Conservation (phyloP, 202 grass and related monocot species). For the Brachypodium distachyon region DNA sequence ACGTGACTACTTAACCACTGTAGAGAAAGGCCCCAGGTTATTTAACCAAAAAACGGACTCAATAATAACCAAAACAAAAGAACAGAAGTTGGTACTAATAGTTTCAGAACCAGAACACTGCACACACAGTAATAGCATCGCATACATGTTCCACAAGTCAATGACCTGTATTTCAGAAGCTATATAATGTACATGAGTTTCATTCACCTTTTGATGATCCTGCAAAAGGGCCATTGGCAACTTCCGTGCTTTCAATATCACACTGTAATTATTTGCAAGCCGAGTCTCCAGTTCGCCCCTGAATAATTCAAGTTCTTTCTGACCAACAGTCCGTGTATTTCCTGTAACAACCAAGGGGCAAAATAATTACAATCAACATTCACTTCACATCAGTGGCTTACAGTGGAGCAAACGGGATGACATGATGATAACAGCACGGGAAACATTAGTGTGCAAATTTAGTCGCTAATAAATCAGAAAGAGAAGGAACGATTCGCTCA, state of each 20-base stretch:
- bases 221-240: conserved; percentile 56
- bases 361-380: neutral
- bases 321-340: conserved; percentile 75
- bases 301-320: conserved; percentile 68
- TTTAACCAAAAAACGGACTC: neutral
- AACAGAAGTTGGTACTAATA: neutral
- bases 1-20: neutral
- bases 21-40: neutral
- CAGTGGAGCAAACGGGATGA: neutral
- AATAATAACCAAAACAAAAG: neutral
- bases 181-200: neutral
- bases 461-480: neutral
- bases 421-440: neutral
- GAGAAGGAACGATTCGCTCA: neutral
- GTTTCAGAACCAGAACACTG: neutral
- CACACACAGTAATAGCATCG: neutral
- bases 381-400: neutral
- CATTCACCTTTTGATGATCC: conserved; percentile 72
- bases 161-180: neutral
- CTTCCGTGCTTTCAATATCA: conserved; percentile 67
- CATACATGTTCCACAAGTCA: neutral
- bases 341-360: conserved; percentile 33
- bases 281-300: conserved; percentile 59
- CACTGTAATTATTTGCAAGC: conserved; percentile 77
- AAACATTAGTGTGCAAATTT: neutral